phyloP scores from a whole-genome alignment of 2,329 filamentous ascomycete genomes.

The Xylaria digitata region DNA sequence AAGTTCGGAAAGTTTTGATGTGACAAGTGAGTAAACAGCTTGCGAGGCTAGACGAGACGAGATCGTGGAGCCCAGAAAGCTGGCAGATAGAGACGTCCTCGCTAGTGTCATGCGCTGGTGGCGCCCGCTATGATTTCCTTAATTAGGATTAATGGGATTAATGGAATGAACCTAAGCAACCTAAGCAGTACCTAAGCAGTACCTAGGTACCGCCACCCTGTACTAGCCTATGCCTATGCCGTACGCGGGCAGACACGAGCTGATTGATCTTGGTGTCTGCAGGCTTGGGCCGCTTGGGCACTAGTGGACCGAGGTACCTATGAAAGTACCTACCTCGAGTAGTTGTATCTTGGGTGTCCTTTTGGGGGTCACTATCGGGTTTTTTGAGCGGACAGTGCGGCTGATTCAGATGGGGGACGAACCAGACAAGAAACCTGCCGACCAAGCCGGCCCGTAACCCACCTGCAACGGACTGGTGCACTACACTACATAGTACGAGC shows the following conservation, averaged over 20 bases:
- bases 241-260: conserved; percentile 4
- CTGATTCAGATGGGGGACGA: conserved; percentile 17
- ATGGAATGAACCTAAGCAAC: conserved; percentile 8
- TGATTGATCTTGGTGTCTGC: conserved; percentile 16
- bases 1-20: conserved; percentile 26
- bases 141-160: conserved; percentile 22
- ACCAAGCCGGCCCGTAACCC: conserved; percentile 20
- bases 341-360: too few species aligned
- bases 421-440: conserved; percentile 14
- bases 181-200: too few species aligned
- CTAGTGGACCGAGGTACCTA: conserved; percentile 4
- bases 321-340: background rate
- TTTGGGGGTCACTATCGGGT: conserved; percentile 10
- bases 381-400: conserved; percentile 29
- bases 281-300: conserved; percentile 1
- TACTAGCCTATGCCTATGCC: background rate
- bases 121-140: conserved; percentile 28
- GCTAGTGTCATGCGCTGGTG: conserved; percentile 30
- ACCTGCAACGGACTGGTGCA: too few species aligned
- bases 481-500: too few species aligned
- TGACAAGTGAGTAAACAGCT: background rate
- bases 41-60: conserved; percentile 22
- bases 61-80: conserved; percentile 32
- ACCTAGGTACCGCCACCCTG: background rate
- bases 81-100: conserved; percentile 30